Conservation (phyloP, 1,139 yeast species). For the Candida sp. region DNA sequence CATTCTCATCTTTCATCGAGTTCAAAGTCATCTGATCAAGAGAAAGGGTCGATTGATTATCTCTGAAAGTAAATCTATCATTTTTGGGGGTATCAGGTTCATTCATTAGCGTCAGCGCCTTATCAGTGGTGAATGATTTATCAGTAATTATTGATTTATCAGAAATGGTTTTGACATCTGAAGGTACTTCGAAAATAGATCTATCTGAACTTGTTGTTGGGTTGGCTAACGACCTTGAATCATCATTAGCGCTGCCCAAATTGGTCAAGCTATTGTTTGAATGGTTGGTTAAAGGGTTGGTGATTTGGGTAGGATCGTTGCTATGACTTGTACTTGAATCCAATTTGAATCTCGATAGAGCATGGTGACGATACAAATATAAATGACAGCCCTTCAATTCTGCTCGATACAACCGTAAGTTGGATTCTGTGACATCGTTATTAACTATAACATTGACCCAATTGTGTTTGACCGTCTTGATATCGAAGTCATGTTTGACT, state of each 20-base stretch:
- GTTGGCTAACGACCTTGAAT: background rate
- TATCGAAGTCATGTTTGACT: slow-evolving; percentile 33
- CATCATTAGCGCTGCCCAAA: background rate
- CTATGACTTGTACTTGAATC: background rate
- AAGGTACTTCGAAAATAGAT: background rate
- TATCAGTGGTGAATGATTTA: background rate
- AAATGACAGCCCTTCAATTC: slow-evolving; percentile 65
- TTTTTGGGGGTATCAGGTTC: background rate
- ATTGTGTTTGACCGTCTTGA: slow-evolving; percentile 27
- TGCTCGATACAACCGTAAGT: slow-evolving; percentile 50
- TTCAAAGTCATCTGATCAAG: slow-evolving; percentile 3
- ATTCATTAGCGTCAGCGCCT: background rate
- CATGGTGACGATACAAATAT: slow-evolving; percentile 53
- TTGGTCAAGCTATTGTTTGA: background rate
- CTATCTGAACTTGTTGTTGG: background rate
- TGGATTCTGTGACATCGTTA: slow-evolving; percentile 35
- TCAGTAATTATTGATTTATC: background rate
- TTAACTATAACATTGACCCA: slow-evolving; percentile 44
- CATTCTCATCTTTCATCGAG: slow-evolving; percentile 3
- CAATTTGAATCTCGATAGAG: slow-evolving; percentile 35
- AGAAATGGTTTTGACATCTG: background rate
- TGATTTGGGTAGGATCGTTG: background rate
- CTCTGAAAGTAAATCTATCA: background rate
- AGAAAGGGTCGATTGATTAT: background rate
- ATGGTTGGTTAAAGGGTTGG: background rate